Evolutionary conservation across 345 rosid species (phyloP), one percentile per base, ranked within the genome.

Genomic region (Toxicodendron radicans): DNA sequence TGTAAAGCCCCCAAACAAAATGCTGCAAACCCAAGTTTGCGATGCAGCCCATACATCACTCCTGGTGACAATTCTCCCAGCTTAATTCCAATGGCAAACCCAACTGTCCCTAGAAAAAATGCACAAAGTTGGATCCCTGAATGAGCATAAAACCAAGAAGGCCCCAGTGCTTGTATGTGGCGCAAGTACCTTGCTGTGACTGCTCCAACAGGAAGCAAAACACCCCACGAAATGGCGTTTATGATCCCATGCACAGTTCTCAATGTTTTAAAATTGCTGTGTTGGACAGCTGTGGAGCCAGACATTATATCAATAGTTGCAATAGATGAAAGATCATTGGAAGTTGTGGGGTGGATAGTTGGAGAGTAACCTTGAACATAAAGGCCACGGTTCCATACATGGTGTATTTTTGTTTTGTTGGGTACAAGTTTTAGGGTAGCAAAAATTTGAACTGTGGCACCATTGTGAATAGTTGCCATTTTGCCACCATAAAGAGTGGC

Each of bases 341-440:
- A 79, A 30, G 93, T 90, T 0, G 99, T 95, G 2, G 99, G 98
- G 64, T 95, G 99, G 81, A 93, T 93, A 18, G 99, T 87, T 4
- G 99, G 99, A 30, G 99, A 95, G 76, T 95, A 95, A 51, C 98
- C 99, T 80, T 95, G 99, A 13, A 93, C 98, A 14, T 95, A 90
- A 0, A 95, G 87, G 32, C 99, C 98, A n/a, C 99, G 89, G 83
- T 95, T 95, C 99, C 99, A 95, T 3, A 93, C 85, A 63, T 86
- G 83, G 79, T 95, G 97, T 24, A 95, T 74, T 70, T 84, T 83
- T 64, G 98, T 93, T 30, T 78, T 85, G 73, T 95, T 93, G 0
- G 91, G 73, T 4, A 43, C 75, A 17, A 95, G 95, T 73, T 85
- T 95, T 1, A 91, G 12, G 0, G 95, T 81, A 59, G 90, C 95